Evolutionary conservation across 805 yeast genomes (phyloP), one percentile per base, ranked within the genome.

Genomic region (Kregervanrija pseudodelftensis): DNA sequence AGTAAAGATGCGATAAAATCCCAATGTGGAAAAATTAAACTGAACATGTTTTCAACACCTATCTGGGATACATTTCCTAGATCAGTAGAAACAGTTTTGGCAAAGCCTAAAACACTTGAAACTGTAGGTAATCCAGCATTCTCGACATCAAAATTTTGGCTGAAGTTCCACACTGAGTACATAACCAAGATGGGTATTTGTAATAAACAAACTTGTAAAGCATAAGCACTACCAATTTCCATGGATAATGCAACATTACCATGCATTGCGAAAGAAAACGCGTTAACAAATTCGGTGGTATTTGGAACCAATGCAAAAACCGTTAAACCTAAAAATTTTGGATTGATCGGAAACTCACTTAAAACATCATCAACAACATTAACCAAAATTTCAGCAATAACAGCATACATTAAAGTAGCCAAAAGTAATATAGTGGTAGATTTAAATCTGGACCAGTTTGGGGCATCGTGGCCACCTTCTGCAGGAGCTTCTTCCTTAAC

Each of bases 221-320:
- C 99, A 61, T 93, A 93, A 0, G 99, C 99, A 50, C 95, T 82
- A 48, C 99, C 99, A 63, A 93, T 93, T 61, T 93, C 99, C 95
- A 93, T 86, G 2, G 96, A 86, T 39, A 93, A 69, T 0, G 99
- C 96, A 44, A 93, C 96, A 54, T 93, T 93, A 1, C 99, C 99
- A 54, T 91, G 80, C 54, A 88, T 79, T 0, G 99, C 99, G 69
- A 93, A 93, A 22, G 96, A 89, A 46, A 93, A 90, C 56, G 98
- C 99, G 65, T 93, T 93, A 47, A 93, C 74, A 57, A 93, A 93
- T 66, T 93, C 99, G 0, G 99, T 93, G 7, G 98, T 88, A 59
- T 90, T 93, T 11, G 99, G 99, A 28, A 93, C 96, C 37, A 93
- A 69, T 0, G 99, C 98, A 68, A 93, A 93, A 2, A 93, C 85